A percentile compares a stretch with the other conserved stretches of the same genome.
phyloP scores from a whole-genome alignment of 176 grass and related monocot species.

The Bolboschoenus planiculmis region DNA sequence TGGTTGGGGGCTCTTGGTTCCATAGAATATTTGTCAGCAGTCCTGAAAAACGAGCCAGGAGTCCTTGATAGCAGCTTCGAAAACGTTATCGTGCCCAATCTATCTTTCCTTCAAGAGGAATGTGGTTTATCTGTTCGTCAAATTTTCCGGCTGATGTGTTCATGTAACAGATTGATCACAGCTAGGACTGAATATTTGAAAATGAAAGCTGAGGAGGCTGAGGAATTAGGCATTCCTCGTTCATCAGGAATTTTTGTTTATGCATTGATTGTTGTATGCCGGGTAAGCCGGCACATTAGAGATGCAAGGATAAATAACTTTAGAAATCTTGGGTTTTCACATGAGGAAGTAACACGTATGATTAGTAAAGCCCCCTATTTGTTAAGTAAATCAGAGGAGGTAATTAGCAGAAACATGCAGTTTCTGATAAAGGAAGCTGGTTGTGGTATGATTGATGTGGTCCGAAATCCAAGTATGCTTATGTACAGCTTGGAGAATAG shows the following conservation, averaged over 20 bases:
- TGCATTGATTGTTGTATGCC: not conserved
- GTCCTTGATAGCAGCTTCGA: not conserved
- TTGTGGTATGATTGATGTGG: not conserved
- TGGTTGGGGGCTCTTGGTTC: constrained; percentile 18
- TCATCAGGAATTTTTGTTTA: not conserved
- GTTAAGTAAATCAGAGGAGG: not conserved
- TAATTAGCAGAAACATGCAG: not conserved
- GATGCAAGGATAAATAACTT: not conserved
- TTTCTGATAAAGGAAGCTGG: not conserved
- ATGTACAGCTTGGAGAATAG: not conserved
- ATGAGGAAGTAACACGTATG: not conserved
- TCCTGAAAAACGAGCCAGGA: not conserved
- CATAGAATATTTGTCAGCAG: not conserved
- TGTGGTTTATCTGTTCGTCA: constrained; percentile 19
- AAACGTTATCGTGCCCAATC: constrained; percentile 22
- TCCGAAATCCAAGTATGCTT: not conserved
- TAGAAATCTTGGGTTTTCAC: not conserved
- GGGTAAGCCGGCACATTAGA: not conserved
- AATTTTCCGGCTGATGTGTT: not conserved
- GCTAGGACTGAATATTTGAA: not conserved
- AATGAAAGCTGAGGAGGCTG: not conserved
- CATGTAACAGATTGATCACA: not conserved
- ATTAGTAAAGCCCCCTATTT: not conserved
- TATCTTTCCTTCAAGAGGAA: constrained; percentile 21
- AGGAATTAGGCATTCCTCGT: not conserved